A percentile compares a stretch with the other conserved stretches of the same genome.
Evolutionary conservation across 257 asterid genomes (phyloP).

Genomic region (Scutellaria baicalensis): DNA sequence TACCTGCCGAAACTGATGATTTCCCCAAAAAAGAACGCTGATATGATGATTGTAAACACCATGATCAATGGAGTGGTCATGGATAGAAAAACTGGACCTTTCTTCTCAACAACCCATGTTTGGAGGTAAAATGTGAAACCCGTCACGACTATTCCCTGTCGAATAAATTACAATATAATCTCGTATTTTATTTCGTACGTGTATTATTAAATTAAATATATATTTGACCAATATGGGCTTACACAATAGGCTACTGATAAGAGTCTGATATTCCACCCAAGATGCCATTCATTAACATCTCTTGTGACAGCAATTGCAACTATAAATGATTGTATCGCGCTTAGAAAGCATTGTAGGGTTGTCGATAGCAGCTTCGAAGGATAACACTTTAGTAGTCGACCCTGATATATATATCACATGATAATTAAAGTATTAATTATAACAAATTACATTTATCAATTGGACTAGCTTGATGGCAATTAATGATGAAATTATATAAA

Average conservation of each 20-base stretch:
- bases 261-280: constrained; percentile 63
- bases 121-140: constrained; percentile 72
- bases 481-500: neutral
- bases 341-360: constrained; percentile 55
- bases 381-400: constrained; percentile 33
- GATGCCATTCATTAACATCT: constrained; percentile 59
- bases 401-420: constrained; percentile 22
- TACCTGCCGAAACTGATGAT: constrained; percentile 70
- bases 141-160: constrained; percentile 68
- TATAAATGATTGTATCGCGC: constrained; percentile 58
- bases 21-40: constrained; percentile 65
- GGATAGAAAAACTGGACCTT: constrained; percentile 69
- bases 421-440: no score
- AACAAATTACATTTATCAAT: no score
- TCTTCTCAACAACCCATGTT: constrained; percentile 76
- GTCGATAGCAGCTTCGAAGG: constrained; percentile 66
- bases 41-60: constrained; percentile 47
- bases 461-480: no score
- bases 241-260: constrained; percentile 66
- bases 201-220: neutral
- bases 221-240: constrained; percentile 16
- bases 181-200: neutral
- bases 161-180: neutral
- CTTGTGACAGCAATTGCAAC: constrained; percentile 54
- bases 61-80: constrained; percentile 61